A percentile compares a stretch with the other conserved stretches of the same genome.
phyloP scores from a whole-genome alignment of 2,329 filamentous ascomycete species.

The Cordyceps cateniannulata region DNA sequence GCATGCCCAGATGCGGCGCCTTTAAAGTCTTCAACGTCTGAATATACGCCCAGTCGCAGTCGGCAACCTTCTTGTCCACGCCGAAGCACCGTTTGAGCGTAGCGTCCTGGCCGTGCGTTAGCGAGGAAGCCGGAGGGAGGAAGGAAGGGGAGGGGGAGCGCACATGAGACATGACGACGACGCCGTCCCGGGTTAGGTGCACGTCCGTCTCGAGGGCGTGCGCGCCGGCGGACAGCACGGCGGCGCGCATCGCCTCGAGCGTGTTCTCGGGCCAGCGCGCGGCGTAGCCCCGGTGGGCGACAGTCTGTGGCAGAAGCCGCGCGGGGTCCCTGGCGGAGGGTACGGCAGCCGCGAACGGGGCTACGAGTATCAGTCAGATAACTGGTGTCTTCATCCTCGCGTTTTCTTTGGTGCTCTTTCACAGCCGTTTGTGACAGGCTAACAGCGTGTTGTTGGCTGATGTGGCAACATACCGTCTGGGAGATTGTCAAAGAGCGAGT shows the following conservation, averaged over 20 bases:
- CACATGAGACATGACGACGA: constrained; percentile 81
- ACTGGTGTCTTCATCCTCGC: not conserved
- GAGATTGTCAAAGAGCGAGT: not conserved
- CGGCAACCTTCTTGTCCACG: constrained; percentile 60
- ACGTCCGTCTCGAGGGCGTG: constrained; percentile 86
- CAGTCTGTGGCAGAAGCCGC: constrained; percentile 55
- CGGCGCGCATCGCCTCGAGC: constrained; percentile 68
- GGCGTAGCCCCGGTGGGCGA: constrained; percentile 76
- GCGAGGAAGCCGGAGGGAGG: not conserved
- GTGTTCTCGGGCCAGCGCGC: constrained; percentile 78
- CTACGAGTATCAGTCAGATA: constrained; percentile 12
- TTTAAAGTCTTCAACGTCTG: constrained; percentile 59
- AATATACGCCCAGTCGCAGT: constrained; percentile 72
- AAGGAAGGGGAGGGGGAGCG: constrained; percentile 17
- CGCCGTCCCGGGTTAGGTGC: constrained; percentile 72
- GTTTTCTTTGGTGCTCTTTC: not conserved
- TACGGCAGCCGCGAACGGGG: constrained; percentile 29
- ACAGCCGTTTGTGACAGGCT: too few relatives aligned
- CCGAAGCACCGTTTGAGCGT: constrained; percentile 79
- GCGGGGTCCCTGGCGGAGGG: constrained; percentile 21
- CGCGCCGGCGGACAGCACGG: constrained; percentile 60
- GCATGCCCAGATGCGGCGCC: constrained; percentile 65
- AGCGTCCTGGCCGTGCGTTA: constrained; percentile 49
- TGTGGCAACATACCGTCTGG: not conserved
- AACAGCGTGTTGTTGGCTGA: not conserved